phyloP scores from a whole-genome alignment of 805 yeast genomes.

The Monosporozyma servazzii region DNA sequence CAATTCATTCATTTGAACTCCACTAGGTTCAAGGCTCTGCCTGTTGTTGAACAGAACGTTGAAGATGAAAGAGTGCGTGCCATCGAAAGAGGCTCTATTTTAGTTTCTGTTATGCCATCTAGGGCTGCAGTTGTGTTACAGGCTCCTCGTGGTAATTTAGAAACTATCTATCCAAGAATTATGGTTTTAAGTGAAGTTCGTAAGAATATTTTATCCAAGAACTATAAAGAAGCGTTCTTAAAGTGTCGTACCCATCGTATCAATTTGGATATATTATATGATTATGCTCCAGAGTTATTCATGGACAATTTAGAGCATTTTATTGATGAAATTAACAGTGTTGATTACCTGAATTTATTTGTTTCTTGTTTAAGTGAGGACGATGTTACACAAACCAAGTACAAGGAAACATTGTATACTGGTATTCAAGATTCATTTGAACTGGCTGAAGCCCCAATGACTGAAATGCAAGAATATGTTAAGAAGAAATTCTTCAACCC shows the following conservation, averaged over 20 bases:
- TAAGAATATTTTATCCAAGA: constrained; percentile 44
- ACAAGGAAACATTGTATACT: constrained; percentile 54
- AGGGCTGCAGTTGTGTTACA: constrained; percentile 76
- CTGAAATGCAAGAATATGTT: constrained; percentile 35
- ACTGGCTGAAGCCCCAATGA: constrained; percentile 24
- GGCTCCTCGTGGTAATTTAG: constrained; percentile 94
- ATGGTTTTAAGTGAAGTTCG: constrained; percentile 84
- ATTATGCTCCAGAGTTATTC: constrained; percentile 69
- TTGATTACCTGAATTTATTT: constrained; percentile 77
- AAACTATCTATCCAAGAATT: constrained; percentile 86
- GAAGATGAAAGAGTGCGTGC: constrained; percentile 78
- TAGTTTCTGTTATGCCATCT: constrained; percentile 75
- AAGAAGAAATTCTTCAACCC: constrained; percentile 34
- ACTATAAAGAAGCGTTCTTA: constrained; percentile 66
- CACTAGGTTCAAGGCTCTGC: constrained; percentile 32
- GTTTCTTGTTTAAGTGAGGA: constrained; percentile 79
- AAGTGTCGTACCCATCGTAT: constrained; percentile 87
- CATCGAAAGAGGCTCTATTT: constrained; percentile 84
- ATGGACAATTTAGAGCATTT: constrained; percentile 53
- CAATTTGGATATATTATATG: constrained; percentile 82
- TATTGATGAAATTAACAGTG: constrained; percentile 57
- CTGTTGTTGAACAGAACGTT: constrained; percentile 30
- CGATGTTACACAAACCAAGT: constrained; percentile 74
- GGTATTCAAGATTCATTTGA: constrained; percentile 24
- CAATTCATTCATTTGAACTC: constrained; percentile 67